Conservation (phyloP, 208 protist genomes). For the Strigomonas culicis region DNA sequence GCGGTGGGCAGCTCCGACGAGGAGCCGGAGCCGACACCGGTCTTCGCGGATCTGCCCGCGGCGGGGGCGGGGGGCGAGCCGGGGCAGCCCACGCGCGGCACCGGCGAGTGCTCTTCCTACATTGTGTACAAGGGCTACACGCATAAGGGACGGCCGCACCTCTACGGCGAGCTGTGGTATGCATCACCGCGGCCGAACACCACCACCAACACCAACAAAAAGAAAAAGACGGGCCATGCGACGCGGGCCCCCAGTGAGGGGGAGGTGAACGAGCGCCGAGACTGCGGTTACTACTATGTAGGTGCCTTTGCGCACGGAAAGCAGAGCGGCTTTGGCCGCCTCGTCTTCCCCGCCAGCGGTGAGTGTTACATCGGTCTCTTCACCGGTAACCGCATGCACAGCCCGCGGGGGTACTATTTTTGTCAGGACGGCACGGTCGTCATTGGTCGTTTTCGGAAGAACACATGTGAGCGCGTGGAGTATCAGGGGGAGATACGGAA, state of each 20-base stretch:
- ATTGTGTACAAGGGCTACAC: constrained; percentile 79
- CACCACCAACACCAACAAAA: background rate
- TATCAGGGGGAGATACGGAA: constrained; percentile 81
- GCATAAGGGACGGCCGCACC: constrained; percentile 51
- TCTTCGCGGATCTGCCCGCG: background rate
- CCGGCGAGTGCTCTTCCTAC: constrained; percentile 11
- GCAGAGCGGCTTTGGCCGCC: background rate
- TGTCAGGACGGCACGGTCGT: constrained; percentile 62
- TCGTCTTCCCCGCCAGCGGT: constrained; percentile 6
- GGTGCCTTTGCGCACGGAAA: constrained; percentile 40
- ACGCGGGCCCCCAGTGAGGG: no score
- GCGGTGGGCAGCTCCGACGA: no score
- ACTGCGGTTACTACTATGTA: constrained; percentile 66
- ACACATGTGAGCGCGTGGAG: constrained; percentile 30
- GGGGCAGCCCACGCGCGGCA: constrained; percentile 15
- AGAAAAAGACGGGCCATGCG: constrained; percentile 73
- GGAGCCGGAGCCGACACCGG: no score
- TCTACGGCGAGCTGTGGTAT: constrained; percentile 81
- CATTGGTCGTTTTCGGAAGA: constrained; percentile 44
- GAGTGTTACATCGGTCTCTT: constrained; percentile 23
- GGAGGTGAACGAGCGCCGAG: constrained; percentile 61
- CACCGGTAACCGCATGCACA: constrained; percentile 11
- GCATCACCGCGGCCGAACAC: background rate
- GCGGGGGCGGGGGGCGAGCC: constrained; percentile 10
- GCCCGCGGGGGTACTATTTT: constrained; percentile 41